Evolutionary conservation across 2,329 filamentous ascomycete species (phyloP).

Genomic region (Simplicillium aogashimaense): DNA sequence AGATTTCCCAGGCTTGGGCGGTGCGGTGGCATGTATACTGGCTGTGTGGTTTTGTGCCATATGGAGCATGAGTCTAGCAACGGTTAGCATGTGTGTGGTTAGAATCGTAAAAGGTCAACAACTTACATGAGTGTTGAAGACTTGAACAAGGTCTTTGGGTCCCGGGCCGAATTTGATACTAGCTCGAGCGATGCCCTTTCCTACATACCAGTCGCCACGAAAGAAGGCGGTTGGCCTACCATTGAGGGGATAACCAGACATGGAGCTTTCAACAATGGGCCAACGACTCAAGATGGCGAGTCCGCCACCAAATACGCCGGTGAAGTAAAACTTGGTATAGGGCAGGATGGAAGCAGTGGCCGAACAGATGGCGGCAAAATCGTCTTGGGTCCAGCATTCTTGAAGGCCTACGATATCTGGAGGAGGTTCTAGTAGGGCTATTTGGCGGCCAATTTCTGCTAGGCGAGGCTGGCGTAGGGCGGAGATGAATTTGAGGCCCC

Average conservation of each 20-base stretch:
- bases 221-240: conserved; percentile 90
- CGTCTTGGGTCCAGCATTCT: conserved; percentile 84
- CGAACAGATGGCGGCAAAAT: conserved; percentile 70
- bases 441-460: conserved; percentile 70
- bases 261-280: conserved; percentile 83
- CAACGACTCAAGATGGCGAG: conserved; percentile 83
- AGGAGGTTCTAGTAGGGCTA: conserved; percentile 56
- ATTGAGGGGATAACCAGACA: conserved; percentile 83
- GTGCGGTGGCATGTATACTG: conserved; percentile 85
- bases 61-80: conserved; percentile 64
- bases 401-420: conserved; percentile 89
- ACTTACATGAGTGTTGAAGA: conserved; percentile 82
- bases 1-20: conserved; percentile 89
- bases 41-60: conserved; percentile 69
- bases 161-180: conserved; percentile 61
- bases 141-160: conserved; percentile 62
- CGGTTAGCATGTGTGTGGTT: neutral
- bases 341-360: conserved; percentile 68
- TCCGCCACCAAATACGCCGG: conserved; percentile 81
- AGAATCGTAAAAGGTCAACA: neutral
- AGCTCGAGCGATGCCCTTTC: conserved; percentile 84
- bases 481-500: conserved; percentile 85
- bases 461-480: conserved; percentile 70
- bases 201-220: conserved; percentile 91
- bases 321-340: conserved; percentile 86